Evolutionary conservation across 2,329 filamentous ascomycete species (phyloP).

Genomic region (Trichoderma afroharzianum): DNA sequence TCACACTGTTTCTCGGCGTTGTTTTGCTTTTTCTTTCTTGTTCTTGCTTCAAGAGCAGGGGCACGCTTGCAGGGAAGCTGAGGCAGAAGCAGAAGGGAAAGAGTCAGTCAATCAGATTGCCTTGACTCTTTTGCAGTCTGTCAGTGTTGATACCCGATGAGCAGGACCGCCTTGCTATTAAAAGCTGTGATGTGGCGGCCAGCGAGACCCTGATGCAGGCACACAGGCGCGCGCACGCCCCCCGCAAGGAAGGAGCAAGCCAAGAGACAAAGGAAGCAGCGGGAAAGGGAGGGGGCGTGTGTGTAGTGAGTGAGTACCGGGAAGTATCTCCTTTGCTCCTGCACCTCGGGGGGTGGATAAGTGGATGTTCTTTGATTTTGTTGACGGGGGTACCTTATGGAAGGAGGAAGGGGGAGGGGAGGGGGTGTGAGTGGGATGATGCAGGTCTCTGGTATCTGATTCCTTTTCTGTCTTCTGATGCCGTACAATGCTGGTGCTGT

Average conservation of each 20-base stretch:
- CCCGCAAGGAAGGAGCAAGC: slow-evolving; percentile 7
- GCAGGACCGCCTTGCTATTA: slow-evolving; percentile 15
- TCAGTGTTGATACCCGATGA: slow-evolving; percentile 22
- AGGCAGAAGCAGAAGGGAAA: neutral
- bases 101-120: neutral
- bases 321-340: neutral
- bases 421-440: neutral
- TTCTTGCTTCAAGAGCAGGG: neutral
- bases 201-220: slow-evolving; percentile 20
- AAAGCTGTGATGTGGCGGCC: slow-evolving; percentile 20
- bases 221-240: slow-evolving; percentile 19
- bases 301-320: neutral
- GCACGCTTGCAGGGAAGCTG: neutral
- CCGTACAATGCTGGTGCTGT: neutral
- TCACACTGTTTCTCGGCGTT: neutral
- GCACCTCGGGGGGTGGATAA: neutral
- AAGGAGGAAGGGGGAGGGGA: neutral
- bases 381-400: neutral
- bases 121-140: neutral
- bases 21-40: neutral
- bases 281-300: slow-evolving; percentile 10
- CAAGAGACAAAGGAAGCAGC: slow-evolving; percentile 15
- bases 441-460: neutral
- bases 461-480: neutral
- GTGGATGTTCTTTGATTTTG: neutral